Percentiles rank a stretch among this genome's conserved stretches.
Conservation (phyloP, 2,329 filamentous ascomycete species). For the Paracoccidioides brasiliensis region DNA sequence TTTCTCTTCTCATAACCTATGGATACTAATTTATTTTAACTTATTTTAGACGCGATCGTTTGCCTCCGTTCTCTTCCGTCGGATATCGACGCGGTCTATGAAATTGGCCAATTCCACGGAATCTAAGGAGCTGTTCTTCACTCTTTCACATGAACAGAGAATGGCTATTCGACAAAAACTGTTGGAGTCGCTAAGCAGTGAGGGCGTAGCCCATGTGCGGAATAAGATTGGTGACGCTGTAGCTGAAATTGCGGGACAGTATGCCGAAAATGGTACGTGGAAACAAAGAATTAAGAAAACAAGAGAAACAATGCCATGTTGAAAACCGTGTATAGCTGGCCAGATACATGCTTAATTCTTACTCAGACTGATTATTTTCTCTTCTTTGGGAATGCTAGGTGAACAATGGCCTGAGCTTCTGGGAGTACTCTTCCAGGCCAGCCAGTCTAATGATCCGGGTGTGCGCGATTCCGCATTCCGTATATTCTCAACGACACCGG, state of each 20-base stretch:
- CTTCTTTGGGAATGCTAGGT: slow-evolving; percentile 37
- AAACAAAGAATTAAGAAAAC: neutral
- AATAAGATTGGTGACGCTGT: slow-evolving; percentile 98
- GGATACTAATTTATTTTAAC: slow-evolving; percentile 8
- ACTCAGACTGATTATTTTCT: neutral
- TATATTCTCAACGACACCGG: slow-evolving; percentile 88
- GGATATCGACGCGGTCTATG: slow-evolving; percentile 77
- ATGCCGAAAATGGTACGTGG: slow-evolving; percentile 71
- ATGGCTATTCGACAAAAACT: slow-evolving; percentile 72
- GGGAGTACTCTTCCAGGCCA: slow-evolving; percentile 73
- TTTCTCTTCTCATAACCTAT: slow-evolving; percentile 2
- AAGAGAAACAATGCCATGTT: neutral
- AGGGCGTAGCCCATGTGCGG: slow-evolving; percentile 60
- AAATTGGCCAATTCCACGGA: slow-evolving; percentile 56
- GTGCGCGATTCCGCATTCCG: slow-evolving; percentile 88
- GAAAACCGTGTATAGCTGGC: too few species aligned
- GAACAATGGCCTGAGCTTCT: slow-evolving; percentile 85
- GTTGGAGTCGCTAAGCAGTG: slow-evolving; percentile 60
- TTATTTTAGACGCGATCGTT: slow-evolving; percentile 65
- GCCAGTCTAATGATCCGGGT: slow-evolving; percentile 68
- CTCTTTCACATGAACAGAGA: slow-evolving; percentile 59
- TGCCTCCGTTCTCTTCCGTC: slow-evolving; percentile 82
- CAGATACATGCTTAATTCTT: too few species aligned
- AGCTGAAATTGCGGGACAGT: slow-evolving; percentile 87
- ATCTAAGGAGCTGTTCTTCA: slow-evolving; percentile 73